phyloP scores from a whole-genome alignment of 169 alveolate species.

The Cyclospora cayetanensis region DNA sequence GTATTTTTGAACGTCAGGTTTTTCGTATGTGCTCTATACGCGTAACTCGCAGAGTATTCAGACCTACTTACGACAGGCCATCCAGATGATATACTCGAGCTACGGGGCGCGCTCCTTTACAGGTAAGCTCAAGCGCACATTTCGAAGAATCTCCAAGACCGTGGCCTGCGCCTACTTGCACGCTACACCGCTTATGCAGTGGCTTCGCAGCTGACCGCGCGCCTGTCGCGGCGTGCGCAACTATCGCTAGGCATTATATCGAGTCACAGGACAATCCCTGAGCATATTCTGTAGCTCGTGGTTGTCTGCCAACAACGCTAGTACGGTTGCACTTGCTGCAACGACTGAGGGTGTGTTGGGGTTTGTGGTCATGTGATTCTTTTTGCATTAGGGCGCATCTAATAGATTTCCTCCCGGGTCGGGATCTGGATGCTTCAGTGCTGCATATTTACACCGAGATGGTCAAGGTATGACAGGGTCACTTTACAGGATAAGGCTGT shows the following conservation, averaged over 20 bases:
- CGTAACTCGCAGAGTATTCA: too few relatives aligned
- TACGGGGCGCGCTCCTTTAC: too few relatives aligned
- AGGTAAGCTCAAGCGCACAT: too few relatives aligned
- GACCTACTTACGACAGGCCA: too few relatives aligned
- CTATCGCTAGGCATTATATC: not conserved
- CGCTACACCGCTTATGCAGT: too few relatives aligned
- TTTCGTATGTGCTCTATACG: too few relatives aligned
- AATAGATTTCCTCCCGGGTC: not conserved
- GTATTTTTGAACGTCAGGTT: too few relatives aligned
- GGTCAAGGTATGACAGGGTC: not conserved
- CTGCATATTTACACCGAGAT: conserved; percentile 7
- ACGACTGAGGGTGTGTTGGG: not conserved
- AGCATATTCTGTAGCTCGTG: not conserved
- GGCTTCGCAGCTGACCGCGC: not conserved
- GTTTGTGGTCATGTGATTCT: not conserved
- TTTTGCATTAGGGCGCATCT: not conserved
- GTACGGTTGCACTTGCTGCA: not conserved
- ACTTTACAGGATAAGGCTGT: not conserved
- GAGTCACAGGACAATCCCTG: not conserved
- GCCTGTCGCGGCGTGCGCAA: not conserved
- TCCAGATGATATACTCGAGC: too few relatives aligned
- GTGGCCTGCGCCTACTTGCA: too few relatives aligned
- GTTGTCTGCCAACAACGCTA: too few relatives aligned
- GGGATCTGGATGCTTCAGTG: not conserved
- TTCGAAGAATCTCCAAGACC: too few relatives aligned